Percentiles rank a stretch among this genome's conserved stretches.
These are phyloP conservation scores for Botrytis deweyae DNA, from an alignment of 2,329 filamentous ascomycete species.

Conservation along the genomic window DNA sequence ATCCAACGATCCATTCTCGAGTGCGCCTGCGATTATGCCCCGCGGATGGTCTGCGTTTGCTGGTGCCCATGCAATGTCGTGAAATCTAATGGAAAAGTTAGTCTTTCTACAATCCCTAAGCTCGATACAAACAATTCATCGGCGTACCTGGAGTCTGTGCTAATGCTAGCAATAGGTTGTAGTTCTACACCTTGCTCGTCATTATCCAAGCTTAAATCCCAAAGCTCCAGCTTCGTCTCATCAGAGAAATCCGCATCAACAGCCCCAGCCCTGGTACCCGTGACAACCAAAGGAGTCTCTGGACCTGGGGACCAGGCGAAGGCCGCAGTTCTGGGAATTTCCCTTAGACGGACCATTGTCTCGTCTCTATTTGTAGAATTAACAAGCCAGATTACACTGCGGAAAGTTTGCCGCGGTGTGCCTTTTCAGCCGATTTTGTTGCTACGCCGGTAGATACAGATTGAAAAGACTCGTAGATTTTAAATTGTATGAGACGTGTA, in stretches of 20 bases:
- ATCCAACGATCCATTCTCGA: constrained; percentile 91
- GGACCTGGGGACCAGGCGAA: constrained; percentile 94
- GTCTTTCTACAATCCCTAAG: constrained; percentile 10
- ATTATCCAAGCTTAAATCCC: constrained; percentile 85
- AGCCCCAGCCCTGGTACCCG: constrained; percentile 90
- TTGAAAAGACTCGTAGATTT: not conserved
- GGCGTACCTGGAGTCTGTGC: constrained; percentile 81
- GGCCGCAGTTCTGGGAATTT: constrained; percentile 93
- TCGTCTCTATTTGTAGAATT: constrained; percentile 23
- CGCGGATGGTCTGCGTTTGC: constrained; percentile 74
- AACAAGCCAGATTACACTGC: constrained; percentile 22
- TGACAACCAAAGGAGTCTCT: constrained; percentile 78
- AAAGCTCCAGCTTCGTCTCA: constrained; percentile 93
- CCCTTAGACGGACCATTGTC: constrained; percentile 89
- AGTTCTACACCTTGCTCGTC: constrained; percentile 76
- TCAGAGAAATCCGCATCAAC: constrained; percentile 97
- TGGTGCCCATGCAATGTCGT: constrained; percentile 93
- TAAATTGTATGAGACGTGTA: constrained; percentile 5
- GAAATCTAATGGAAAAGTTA: constrained; percentile 65
- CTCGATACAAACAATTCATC: not conserved
- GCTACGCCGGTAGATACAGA: not conserved
- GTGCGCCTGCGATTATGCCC: constrained; percentile 90
- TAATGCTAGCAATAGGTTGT: constrained; percentile 78
- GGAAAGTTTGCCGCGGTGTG: constrained; percentile 13
- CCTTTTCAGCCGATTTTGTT: constrained; percentile 2